These are phyloP conservation scores for Melanomma pulvis-pyrius DNA, from an alignment of 495 filamentous ascomycete genomes.

Conservation along the genomic window DNA sequence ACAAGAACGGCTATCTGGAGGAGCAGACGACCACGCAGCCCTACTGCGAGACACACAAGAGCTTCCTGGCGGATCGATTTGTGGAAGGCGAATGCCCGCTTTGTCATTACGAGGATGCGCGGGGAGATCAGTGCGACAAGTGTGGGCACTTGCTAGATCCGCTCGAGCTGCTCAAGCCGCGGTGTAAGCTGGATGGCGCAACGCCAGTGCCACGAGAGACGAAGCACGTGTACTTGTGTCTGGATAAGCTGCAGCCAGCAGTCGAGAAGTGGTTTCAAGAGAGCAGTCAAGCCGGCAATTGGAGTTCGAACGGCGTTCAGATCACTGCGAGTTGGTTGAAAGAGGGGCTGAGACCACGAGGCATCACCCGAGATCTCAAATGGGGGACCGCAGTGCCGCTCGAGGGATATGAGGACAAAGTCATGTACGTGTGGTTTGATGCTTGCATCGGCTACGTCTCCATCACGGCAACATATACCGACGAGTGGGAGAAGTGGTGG, in stretches of 20 bases:
- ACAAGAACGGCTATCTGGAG: constrained; percentile 78
- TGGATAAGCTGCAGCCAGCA: constrained; percentile 77
- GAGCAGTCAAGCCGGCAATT: constrained; percentile 62
- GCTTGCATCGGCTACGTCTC: constrained; percentile 95
- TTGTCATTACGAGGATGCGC: constrained; percentile 79
- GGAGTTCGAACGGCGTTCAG: constrained; percentile 73
- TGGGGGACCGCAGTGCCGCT: constrained; percentile 73
- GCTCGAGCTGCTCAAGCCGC: constrained; percentile 58
- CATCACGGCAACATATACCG: constrained; percentile 90
- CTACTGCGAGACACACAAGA: constrained; percentile 78
- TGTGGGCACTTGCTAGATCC: constrained; percentile 80
- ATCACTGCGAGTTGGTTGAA: constrained; percentile 72
- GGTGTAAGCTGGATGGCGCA: constrained; percentile 83
- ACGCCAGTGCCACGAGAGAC: constrained; percentile 73
- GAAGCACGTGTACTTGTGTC: constrained; percentile 72
- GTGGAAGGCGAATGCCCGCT: constrained; percentile 87
- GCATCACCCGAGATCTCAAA: constrained; percentile 89
- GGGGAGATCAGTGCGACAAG: constrained; percentile 86
- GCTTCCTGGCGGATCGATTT: constrained; percentile 90
- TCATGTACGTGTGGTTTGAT: constrained; percentile 98
- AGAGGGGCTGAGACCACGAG: constrained; percentile 77
- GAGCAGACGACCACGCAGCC: constrained; percentile 78
- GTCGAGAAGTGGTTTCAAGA: constrained; percentile 71
- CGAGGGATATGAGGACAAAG: constrained; percentile 72
- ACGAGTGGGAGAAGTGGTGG: constrained; percentile 96